Percentiles rank a stretch among this genome's conserved stretches.
These are phyloP conservation scores for Cytospora paraplurivora DNA, from an alignment of 2,329 filamentous ascomycete species.

Conservation along the genomic window DNA sequence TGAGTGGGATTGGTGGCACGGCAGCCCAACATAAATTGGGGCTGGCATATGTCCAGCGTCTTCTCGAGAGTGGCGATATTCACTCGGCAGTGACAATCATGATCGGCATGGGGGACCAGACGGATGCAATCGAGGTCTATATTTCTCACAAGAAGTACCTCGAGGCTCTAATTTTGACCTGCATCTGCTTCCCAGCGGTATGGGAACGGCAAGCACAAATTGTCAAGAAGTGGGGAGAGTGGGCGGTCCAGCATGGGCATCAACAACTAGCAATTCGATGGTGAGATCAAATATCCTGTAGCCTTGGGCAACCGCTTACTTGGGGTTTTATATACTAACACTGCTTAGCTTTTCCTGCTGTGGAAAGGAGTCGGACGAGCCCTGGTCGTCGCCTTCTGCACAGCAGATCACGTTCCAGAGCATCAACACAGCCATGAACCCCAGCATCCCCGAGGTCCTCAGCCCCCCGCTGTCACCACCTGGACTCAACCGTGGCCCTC, in stretches of 20 bases:
- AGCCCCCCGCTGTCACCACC: conserved; percentile 77
- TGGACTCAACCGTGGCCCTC: conserved; percentile 59
- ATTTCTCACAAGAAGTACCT: conserved; percentile 88
- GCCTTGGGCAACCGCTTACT: not conserved
- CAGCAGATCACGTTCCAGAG: conserved; percentile 57
- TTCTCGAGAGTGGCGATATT: conserved; percentile 86
- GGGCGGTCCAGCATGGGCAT: conserved; percentile 82
- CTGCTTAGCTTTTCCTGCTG: conserved; percentile 77
- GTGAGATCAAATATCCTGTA: conserved; percentile 38
- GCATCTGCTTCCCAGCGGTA: conserved; percentile 77
- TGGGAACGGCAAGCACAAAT: conserved; percentile 91
- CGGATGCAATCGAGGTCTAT: conserved; percentile 96
- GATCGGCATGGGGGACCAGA: conserved; percentile 86
- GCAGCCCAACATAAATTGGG: conserved; percentile 87
- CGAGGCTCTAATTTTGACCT: conserved; percentile 89
- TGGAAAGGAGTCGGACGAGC: conserved; percentile 78
- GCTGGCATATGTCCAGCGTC: conserved; percentile 84
- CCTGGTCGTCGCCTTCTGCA: conserved; percentile 85
- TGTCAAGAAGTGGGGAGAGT: conserved; percentile 92
- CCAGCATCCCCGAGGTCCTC: conserved; percentile 59
- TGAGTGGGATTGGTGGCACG: conserved; percentile 81
- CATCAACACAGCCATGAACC: conserved; percentile 36
- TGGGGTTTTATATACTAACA: not conserved
- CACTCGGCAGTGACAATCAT: conserved; percentile 92
- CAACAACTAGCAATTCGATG: conserved; percentile 89